phyloP scores from a whole-genome alignment of 2,329 filamentous ascomycete species.

The Scytalidium sp. region DNA sequence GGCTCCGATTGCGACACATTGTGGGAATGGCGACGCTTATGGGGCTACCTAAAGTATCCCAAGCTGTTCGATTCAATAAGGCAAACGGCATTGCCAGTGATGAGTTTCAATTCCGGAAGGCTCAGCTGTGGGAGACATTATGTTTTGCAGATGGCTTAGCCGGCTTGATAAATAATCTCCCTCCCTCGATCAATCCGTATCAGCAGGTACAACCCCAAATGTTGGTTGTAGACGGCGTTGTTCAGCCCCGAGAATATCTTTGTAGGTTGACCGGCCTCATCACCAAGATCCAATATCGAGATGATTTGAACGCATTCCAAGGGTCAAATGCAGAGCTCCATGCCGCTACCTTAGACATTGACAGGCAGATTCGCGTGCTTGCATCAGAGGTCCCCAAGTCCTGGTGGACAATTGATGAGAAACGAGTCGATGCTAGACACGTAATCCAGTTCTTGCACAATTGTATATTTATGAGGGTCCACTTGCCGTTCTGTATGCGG shows the following conservation, averaged over 20 bases:
- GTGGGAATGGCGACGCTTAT: slow-evolving; percentile 36
- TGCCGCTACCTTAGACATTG: slow-evolving; percentile 20
- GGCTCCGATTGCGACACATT: slow-evolving; percentile 33
- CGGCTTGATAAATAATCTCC: slow-evolving; percentile 32
- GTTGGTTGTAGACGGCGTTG: slow-evolving; percentile 16
- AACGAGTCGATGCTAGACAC: slow-evolving; percentile 7
- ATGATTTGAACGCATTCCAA: slow-evolving; percentile 16
- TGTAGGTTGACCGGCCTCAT: slow-evolving; percentile 22
- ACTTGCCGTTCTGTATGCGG: slow-evolving; percentile 12
- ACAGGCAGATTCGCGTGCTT: slow-evolving; percentile 22
- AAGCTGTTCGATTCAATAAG: slow-evolving; percentile 7
- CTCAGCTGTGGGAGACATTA: slow-evolving; percentile 30
- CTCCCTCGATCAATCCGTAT: slow-evolving; percentile 27
- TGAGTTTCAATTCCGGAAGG: slow-evolving; percentile 15
- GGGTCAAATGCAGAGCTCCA: slow-evolving; percentile 17
- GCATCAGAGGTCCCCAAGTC: slow-evolving; percentile 19
- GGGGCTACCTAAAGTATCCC: slow-evolving; percentile 26
- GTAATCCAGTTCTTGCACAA: slow-evolving; percentile 14
- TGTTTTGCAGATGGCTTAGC: slow-evolving; percentile 29
- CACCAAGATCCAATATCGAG: slow-evolving; percentile 22
- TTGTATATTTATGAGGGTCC: slow-evolving; percentile 11
- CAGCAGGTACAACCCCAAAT: slow-evolving; percentile 15
- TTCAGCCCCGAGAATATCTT: slow-evolving; percentile 21
- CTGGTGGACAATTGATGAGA: slow-evolving; percentile 12
- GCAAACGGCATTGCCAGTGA: slow-evolving; percentile 5